Evolutionary conservation across 345 rosid species (phyloP), one percentile per base, ranked within the genome.

Genomic region (Brassica cretica): DNA sequence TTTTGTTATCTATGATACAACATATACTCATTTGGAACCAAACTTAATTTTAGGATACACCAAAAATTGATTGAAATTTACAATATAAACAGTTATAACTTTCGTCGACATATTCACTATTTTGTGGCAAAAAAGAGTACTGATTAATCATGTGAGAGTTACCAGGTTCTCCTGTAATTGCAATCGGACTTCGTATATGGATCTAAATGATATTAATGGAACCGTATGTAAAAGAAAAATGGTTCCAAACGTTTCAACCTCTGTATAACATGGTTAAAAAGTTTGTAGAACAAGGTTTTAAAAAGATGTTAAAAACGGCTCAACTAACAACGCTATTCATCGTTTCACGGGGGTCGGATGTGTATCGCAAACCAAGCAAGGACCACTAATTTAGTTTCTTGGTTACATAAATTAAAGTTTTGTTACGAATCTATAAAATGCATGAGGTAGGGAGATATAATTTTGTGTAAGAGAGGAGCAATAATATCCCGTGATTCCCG

Each of bases 301-400:
- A 61, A 61, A 29, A 3, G 64, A 46, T 56, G 27, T 56, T 18
- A 21, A 12, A 30, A 75, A 75, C 1, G 41, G 35, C 81, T 72
- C 81, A 78, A 78, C 77, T 44, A 72, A 78, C 77, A 78, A 78
- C 68, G 77, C 64, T 59, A 72, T 78, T 72, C 68, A 66, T 66
- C 73, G 66, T 41, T 53, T 79, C 82, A 79, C 82, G 82, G 78
- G 82, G 82, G 78, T 68, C 78, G 74, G 75, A 74, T 69, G 46
- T 73, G 70, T 33, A 61, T 25, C 49, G 35, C 9, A 79, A 74
- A 60, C 64, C 49, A 67, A 73, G 59, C 72, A 44, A 58, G 75
- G 78, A 74, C 82, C 78, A 79, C 78, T 63, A 65, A 14, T 19
- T 14, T 64, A 64, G 29, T 64, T 62, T 73, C 29, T 32, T 33